Evolutionary conservation across 192 early-diverging fungal species (phyloP).

Genomic region (Geranomyces michiganensis): DNA sequence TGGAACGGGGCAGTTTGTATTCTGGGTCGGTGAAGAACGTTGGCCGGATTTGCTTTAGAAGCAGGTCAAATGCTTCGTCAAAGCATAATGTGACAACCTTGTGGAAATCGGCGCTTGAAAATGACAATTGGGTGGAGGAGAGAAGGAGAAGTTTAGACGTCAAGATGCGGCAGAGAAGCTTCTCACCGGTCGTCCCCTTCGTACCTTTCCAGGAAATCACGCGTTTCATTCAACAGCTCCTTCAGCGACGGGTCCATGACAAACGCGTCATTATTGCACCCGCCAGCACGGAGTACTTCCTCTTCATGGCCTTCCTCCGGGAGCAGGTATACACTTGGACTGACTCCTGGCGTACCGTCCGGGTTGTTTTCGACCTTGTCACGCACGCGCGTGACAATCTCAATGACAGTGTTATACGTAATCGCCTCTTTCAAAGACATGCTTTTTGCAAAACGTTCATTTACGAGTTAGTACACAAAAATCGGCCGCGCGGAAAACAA

Average conservation of each 20-base stretch:
- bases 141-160: too few relatives aligned
- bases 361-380: conserved; percentile 30
- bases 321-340: conserved; percentile 52
- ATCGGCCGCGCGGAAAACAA: too few relatives aligned
- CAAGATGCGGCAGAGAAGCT: too few relatives aligned
- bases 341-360: not conserved
- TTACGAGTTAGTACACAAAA: too few relatives aligned
- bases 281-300: conserved; percentile 63
- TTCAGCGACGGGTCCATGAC: conserved; percentile 67
- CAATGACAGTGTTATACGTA: conserved; percentile 29
- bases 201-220: conserved; percentile 87
- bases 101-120: conserved; percentile 38
- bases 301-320: conserved; percentile 64
- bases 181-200: too few relatives aligned
- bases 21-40: conserved; percentile 30
- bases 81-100: conserved; percentile 33
- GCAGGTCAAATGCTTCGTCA: conserved; percentile 44
- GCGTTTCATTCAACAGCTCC: conserved; percentile 80
- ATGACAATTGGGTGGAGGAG: too few relatives aligned
- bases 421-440: conserved; percentile 40
- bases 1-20: not conserved
- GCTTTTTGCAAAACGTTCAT: too few relatives aligned
- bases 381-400: conserved; percentile 39
- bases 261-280: conserved; percentile 37
- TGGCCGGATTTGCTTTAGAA: conserved; percentile 34